Percentiles rank a stretch among this genome's conserved stretches.
Conservation (phyloP, 1,139 yeast species). For the Meyerozyma elateridarum region DNA sequence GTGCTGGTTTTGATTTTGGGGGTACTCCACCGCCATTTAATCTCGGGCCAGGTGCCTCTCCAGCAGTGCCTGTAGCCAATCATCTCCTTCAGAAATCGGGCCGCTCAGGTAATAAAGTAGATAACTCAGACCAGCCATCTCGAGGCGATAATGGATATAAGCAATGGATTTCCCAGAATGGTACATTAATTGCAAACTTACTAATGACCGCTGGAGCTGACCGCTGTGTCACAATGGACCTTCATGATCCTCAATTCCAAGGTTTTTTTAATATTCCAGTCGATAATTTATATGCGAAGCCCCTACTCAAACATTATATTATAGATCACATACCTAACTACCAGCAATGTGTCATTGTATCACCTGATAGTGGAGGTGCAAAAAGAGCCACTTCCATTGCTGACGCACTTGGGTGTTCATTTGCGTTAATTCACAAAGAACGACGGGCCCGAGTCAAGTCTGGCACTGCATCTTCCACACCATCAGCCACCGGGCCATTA, state of each 20-base stretch:
- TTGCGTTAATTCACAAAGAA: slow-evolving; percentile 95
- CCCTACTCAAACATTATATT: slow-evolving; percentile 77
- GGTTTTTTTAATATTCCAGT: slow-evolving; percentile 93
- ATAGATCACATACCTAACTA: slow-evolving; percentile 67
- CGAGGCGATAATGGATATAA: slow-evolving; percentile 59
- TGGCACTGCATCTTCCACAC: slow-evolving; percentile 25
- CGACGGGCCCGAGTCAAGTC: slow-evolving; percentile 52
- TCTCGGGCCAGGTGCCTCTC: slow-evolving; percentile 10
- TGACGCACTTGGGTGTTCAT: slow-evolving; percentile 80
- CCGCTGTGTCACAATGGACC: slow-evolving; percentile 94
- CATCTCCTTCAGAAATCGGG: slow-evolving; percentile 1
- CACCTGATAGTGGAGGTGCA: slow-evolving; percentile 98
- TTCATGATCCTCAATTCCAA: slow-evolving; percentile 93
- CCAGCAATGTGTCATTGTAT: slow-evolving; percentile 78
- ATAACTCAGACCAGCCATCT: neutral
- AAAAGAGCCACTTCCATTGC: slow-evolving; percentile 94
- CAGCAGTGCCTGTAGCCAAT: slow-evolving; percentile 6
- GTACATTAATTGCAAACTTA: slow-evolving; percentile 85
- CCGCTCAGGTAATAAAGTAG: neutral
- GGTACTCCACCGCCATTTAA: slow-evolving; percentile 16
- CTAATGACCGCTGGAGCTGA: slow-evolving; percentile 94
- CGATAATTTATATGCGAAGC: slow-evolving; percentile 84
- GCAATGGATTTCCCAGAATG: slow-evolving; percentile 95
- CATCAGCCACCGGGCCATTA: slow-evolving; percentile 5
- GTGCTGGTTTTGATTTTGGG: slow-evolving; percentile 13